Percentiles rank a stretch among this genome's conserved stretches.
phyloP scores from a whole-genome alignment of 2,329 filamentous ascomycete species.

The Sclerotinia nivalis region DNA sequence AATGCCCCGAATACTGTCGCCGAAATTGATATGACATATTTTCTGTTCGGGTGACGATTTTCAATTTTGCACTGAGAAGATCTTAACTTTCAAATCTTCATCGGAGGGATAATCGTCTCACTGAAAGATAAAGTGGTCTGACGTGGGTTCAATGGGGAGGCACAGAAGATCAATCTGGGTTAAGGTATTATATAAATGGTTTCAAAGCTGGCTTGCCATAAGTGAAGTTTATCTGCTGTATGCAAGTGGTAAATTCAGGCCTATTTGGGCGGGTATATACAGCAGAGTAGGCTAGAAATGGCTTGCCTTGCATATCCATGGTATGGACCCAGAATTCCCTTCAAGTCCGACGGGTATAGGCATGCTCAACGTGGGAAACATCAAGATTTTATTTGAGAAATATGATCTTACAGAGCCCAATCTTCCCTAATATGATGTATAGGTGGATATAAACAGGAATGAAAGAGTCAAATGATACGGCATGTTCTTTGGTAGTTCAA shows the following conservation, averaged over 20 bases:
- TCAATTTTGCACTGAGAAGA: background rate
- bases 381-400: background rate
- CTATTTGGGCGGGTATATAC: conserved; percentile 2
- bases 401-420: background rate
- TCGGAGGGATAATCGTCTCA: background rate
- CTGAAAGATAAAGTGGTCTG: conserved; percentile 1
- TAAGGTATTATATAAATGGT: conserved; percentile 10
- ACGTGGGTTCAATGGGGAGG: conserved; percentile 9
- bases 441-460: background rate
- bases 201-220: background rate
- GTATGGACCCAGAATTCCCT: conserved; percentile 17
- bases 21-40: conserved; percentile 10
- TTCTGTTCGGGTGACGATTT: background rate
- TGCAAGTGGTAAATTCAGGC: conserved; percentile 5
- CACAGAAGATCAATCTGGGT: background rate
- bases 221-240: background rate
- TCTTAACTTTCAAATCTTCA: conserved; percentile 1
- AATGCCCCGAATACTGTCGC: conserved; percentile 15
- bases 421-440: background rate
- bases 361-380: conserved; percentile 19
- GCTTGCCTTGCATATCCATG: conserved; percentile 8
- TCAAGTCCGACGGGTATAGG: conserved; percentile 16
- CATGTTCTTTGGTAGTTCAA: conserved; percentile 12
- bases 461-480: background rate
- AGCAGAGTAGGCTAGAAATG: conserved; percentile 15